Conservation (phyloP, 2,329 filamentous ascomycete genomes). For the Chaetomiaceae sp. region DNA sequence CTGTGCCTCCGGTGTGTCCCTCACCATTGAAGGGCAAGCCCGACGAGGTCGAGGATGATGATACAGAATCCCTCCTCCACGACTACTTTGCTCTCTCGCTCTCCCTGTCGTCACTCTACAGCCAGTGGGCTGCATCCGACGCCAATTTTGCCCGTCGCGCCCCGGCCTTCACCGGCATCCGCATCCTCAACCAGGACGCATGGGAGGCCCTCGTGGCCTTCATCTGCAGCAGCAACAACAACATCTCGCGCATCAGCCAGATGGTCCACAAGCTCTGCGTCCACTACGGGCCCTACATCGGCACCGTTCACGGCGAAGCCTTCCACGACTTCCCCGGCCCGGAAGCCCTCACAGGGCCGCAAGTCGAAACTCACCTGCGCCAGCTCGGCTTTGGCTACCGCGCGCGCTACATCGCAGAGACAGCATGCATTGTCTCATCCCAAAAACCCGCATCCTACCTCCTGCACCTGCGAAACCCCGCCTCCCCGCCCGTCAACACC, state of each 20-base stretch:
- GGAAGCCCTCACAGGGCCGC: conserved; percentile 61
- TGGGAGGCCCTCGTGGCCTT: conserved; percentile 94
- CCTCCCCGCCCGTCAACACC: conserved; percentile 52
- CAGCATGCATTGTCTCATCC: conserved; percentile 67
- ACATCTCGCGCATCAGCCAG: conserved; percentile 88
- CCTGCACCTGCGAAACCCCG: conserved; percentile 70
- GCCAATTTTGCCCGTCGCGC: conserved; percentile 85
- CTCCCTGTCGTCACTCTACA: conserved; percentile 72
- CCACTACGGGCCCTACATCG: conserved; percentile 76
- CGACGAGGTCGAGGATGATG: conserved; percentile 44
- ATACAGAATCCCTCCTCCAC: conserved; percentile 67
- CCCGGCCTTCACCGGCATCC: conserved; percentile 80
- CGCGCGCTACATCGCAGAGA: conserved; percentile 86
- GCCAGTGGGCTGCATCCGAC: conserved; percentile 81
- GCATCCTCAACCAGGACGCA: conserved; percentile 88
- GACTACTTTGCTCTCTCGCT: conserved; percentile 84
- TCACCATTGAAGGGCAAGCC: conserved; percentile 26
- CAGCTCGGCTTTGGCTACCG: conserved; percentile 90
- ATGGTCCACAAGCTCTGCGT: conserved; percentile 92
- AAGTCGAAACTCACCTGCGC: conserved; percentile 76
- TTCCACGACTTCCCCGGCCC: conserved; percentile 88
- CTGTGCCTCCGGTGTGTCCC: conserved; percentile 31
- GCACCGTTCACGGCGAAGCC: conserved; percentile 59
- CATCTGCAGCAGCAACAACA: conserved; percentile 99
- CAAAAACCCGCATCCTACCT: conserved; percentile 72